Evolutionary conservation across 1,284 basidiomycete genomes (phyloP).

Genomic region (Boletellus dicymbophilus): DNA sequence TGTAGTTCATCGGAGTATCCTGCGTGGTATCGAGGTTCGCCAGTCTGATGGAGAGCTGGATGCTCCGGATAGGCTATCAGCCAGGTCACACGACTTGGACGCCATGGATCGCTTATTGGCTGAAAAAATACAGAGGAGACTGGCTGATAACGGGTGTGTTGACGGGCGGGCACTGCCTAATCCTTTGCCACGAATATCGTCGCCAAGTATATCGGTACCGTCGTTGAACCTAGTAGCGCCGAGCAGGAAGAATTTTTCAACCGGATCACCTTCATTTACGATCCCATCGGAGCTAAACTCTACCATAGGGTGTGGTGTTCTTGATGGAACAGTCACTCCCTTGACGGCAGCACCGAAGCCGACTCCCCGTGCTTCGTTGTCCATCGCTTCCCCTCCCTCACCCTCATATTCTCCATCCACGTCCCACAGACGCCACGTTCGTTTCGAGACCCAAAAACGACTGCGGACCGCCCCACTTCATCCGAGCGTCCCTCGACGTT

Average conservation of each 20-base stretch:
- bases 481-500: constrained; percentile 23
- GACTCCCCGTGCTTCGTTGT: background rate
- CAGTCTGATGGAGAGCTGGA: constrained; percentile 2
- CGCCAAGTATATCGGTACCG: constrained; percentile 25
- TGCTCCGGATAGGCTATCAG: background rate
- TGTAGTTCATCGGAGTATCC: constrained; percentile 42
- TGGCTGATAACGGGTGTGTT: constrained; percentile 22
- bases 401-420: background rate
- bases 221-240: constrained; percentile 18
- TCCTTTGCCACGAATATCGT: constrained; percentile 23
- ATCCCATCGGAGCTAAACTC: background rate
- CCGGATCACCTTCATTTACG: background rate
- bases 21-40: constrained; percentile 23
- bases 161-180: constrained; percentile 17
- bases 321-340: background rate
- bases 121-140: constrained; percentile 21
- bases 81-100: constrained; percentile 13
- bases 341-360: background rate
- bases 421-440: constrained; percentile 24
- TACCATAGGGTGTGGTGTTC: background rate
- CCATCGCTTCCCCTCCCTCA: constrained; percentile 5
- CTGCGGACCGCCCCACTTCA: background rate
- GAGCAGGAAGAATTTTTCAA: constrained; percentile 3
- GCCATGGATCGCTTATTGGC: constrained; percentile 21
- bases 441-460: constrained; percentile 16